Percentiles rank a stretch among this genome's conserved stretches.
Evolutionary conservation across 164 flowering plant species (phyloP).

Genomic region (Aristolochia fimbriata): DNA sequence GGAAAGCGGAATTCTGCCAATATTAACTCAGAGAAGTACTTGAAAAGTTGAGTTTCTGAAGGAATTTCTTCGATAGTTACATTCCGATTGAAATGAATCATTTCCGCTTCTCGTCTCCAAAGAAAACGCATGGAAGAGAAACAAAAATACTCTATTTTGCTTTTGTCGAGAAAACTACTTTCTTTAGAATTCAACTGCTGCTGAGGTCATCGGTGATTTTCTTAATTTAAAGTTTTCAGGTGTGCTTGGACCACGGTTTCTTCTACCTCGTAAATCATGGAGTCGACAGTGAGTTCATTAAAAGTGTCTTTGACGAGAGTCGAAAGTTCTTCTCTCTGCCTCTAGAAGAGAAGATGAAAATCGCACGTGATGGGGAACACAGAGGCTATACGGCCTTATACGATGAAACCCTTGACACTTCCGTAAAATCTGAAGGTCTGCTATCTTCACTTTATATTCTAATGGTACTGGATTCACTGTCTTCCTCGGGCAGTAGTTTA

Average conservation of each 20-base stretch:
- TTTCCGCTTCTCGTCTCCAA: too few species aligned
- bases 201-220: too few species aligned
- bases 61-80: too few species aligned
- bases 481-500: background rate
- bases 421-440: constrained; percentile 40
- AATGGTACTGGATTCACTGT: background rate
- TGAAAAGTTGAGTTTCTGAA: too few species aligned
- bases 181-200: background rate
- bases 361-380: constrained; percentile 30
- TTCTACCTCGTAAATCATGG: constrained; percentile 88
- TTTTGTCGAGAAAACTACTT: background rate
- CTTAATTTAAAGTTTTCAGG: constrained; percentile 27
- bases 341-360: constrained; percentile 55
- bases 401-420: constrained; percentile 56
- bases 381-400: constrained; percentile 68
- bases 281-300: constrained; percentile 44
- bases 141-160: background rate
- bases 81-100: too few species aligned
- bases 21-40: too few species aligned
- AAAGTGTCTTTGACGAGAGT: constrained; percentile 46
- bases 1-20: too few species aligned
- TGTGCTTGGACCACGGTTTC: constrained; percentile 69
- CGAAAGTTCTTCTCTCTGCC: constrained; percentile 61
- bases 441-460: too few species aligned
- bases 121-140: too few species aligned